Evolutionary conservation across 257 asterid genomes (phyloP).

Genomic region (Przewalskia tangutica): DNA sequence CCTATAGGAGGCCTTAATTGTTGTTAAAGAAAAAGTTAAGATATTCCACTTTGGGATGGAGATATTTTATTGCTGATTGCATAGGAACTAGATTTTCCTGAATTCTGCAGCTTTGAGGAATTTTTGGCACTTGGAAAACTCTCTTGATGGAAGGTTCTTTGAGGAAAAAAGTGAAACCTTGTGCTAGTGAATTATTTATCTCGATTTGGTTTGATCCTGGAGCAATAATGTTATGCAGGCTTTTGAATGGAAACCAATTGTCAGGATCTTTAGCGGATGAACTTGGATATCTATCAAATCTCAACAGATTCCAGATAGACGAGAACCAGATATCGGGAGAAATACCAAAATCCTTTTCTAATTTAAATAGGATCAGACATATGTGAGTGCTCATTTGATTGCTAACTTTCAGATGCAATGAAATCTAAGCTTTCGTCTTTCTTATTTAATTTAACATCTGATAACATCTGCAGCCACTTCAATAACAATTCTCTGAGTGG

Average conservation of each 20-base stretch:
- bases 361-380: constrained; percentile 23
- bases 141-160: background rate
- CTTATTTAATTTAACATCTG: background rate
- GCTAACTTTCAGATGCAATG: background rate
- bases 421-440: background rate
- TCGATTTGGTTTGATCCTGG: background rate
- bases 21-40: background rate
- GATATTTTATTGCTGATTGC: background rate
- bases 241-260: constrained; percentile 34
- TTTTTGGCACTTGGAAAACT: background rate
- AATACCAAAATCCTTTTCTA: constrained; percentile 28
- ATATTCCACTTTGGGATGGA: background rate
- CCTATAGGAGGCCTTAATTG: background rate
- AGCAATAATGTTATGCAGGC: constrained; percentile 19
- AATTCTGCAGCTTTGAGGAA: background rate
- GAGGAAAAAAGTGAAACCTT: background rate
- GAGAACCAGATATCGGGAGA: constrained; percentile 33
- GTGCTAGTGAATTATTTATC: background rate
- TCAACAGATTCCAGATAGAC: constrained; percentile 39
- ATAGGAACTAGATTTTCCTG: background rate
- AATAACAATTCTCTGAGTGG: constrained; percentile 44
- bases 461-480: constrained; percentile 33
- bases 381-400: constrained; percentile 18
- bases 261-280: constrained; percentile 35
- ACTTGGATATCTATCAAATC: constrained; percentile 28